Evolutionary conservation across 2,329 filamentous ascomycete species (phyloP).

Genomic region (Cercospora sojina): DNA sequence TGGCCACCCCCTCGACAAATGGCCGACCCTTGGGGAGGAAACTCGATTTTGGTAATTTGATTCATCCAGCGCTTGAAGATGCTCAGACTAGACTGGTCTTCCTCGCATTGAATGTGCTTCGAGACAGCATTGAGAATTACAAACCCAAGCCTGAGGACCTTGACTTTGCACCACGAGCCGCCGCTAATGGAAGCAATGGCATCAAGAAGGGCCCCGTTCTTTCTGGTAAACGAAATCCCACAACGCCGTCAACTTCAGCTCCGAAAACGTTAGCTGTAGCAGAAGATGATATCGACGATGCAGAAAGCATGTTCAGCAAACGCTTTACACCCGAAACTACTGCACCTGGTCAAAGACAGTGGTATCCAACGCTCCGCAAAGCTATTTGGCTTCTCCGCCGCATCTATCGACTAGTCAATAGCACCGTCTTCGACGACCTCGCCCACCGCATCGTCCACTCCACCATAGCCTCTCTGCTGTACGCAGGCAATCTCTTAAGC

Average conservation of each 20-base stretch:
- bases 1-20: constrained; percentile 24
- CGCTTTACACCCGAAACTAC: constrained; percentile 23
- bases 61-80: constrained; percentile 66
- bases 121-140: constrained; percentile 66
- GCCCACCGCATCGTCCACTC: constrained; percentile 84
- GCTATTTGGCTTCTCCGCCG: constrained; percentile 67
- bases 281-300: constrained; percentile 56
- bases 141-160: constrained; percentile 64
- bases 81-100: constrained; percentile 67
- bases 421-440: constrained; percentile 68
- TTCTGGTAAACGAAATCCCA: constrained; percentile 49
- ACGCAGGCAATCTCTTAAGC: constrained; percentile 66
- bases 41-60: constrained; percentile 61
- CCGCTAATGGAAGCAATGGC: constrained; percentile 29
- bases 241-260: constrained; percentile 40
- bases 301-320: constrained; percentile 44
- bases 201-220: constrained; percentile 45
- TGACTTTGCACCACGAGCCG: constrained; percentile 56
- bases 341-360: constrained; percentile 38
- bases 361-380: constrained; percentile 67
- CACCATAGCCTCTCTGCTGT: constrained; percentile 78
- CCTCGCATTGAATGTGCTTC: constrained; percentile 61
- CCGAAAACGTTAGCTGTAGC: constrained; percentile 54
- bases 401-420: constrained; percentile 69
- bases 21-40: constrained; percentile 27